Percentiles rank a stretch among this genome's conserved stretches.
phyloP scores from a whole-genome alignment of 2,329 filamentous ascomycete genomes.

The Ophiostoma sp. region DNA sequence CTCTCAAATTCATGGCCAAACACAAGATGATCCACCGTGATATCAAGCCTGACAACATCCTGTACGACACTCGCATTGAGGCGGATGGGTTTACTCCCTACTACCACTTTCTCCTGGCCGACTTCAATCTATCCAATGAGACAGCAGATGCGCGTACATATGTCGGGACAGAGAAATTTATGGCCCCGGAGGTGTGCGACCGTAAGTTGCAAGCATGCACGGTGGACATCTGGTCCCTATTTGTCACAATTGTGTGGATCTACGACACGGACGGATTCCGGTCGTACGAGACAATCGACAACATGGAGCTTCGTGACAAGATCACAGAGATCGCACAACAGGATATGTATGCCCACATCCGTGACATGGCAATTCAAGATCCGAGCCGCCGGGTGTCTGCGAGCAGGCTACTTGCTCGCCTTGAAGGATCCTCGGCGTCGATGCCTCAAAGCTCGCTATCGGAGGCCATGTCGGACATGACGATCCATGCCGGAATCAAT shows the following conservation, averaged over 20 bases:
- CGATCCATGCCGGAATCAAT: neutral
- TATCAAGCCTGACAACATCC: conserved; percentile 95
- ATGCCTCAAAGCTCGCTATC: neutral
- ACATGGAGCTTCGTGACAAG: conserved; percentile 28
- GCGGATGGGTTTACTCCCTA: conserved; percentile 29
- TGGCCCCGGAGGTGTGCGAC: conserved; percentile 36
- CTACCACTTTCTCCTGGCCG: conserved; percentile 78
- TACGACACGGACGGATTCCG: conserved; percentile 31
- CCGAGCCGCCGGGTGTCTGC: conserved; percentile 19
- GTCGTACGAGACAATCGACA: conserved; percentile 1
- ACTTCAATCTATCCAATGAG: conserved; percentile 90
- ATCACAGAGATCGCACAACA: conserved; percentile 21
- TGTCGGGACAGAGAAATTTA: conserved; percentile 35
- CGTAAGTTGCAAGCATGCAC: conserved; percentile 31
- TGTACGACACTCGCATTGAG: conserved; percentile 64
- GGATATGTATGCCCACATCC: neutral
- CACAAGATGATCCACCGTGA: conserved; percentile 89
- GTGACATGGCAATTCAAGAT: conserved; percentile 10
- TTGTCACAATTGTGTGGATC: conserved; percentile 37
- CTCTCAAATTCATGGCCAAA: conserved; percentile 31
- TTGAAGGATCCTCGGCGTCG: neutral
- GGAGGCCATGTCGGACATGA: neutral
- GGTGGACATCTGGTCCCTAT: conserved; percentile 38
- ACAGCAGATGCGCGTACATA: conserved; percentile 30
- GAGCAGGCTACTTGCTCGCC: neutral